Evolutionary conservation across 2,329 filamentous ascomycete genomes (phyloP).

Genomic region (Aspergillus ruber): DNA sequence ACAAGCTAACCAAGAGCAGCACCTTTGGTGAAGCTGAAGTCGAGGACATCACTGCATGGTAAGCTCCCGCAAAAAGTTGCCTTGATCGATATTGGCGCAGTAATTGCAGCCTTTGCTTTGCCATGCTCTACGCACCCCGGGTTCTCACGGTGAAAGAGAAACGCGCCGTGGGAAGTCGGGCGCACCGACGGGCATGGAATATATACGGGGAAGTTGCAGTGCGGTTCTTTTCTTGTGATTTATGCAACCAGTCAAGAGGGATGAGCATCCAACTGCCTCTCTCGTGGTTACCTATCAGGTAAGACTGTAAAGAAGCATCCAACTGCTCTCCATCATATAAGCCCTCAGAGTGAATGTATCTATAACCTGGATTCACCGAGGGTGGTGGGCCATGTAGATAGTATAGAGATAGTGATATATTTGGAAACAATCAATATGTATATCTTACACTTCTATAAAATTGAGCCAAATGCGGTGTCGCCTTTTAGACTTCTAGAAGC

Average conservation of each 20-base stretch:
- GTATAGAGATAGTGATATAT: neutral
- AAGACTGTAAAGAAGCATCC: constrained; percentile 38
- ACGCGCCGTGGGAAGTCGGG: constrained; percentile 7
- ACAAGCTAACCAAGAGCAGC: constrained; percentile 71
- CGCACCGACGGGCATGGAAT: constrained; percentile 6
- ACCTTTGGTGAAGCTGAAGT: constrained; percentile 95
- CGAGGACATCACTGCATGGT: constrained; percentile 95
- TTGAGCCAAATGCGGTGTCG: too few relatives aligned
- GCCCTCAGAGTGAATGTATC: neutral
- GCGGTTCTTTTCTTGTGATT: constrained; percentile 26
- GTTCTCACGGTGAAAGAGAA: constrained; percentile 12
- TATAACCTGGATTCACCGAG: constrained; percentile 2
- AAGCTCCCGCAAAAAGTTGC: constrained; percentile 18
- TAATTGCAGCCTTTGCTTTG: constrained; percentile 17
- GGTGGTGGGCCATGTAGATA: constrained; percentile 14
- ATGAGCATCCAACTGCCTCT: constrained; percentile 38
- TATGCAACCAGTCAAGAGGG: constrained; percentile 32
- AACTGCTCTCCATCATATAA: constrained; percentile 35
- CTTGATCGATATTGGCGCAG: constrained; percentile 20
- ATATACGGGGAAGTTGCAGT: constrained; percentile 25
- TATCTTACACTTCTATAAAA: neutral
- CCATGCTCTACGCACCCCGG: constrained; percentile 7
- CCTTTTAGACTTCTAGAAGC: too few relatives aligned
- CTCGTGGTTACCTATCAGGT: constrained; percentile 24
- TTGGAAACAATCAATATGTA: neutral